Conservation (phyloP, 73 alveolate genomes). For the Stentor roeselii region DNA sequence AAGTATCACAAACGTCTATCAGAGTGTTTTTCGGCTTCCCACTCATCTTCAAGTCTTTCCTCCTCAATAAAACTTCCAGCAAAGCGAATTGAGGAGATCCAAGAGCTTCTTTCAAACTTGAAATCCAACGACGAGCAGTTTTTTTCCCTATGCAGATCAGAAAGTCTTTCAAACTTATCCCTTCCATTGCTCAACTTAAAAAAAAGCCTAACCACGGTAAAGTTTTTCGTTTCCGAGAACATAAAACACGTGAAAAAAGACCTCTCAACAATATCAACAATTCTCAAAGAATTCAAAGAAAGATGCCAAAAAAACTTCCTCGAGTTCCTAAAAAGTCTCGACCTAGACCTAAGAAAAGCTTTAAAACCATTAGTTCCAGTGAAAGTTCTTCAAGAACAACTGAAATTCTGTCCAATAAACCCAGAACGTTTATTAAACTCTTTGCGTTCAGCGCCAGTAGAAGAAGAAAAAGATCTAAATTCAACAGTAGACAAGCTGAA, state of each 20-base stretch:
- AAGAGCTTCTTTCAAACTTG: too few species aligned
- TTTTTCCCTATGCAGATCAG: too few species aligned
- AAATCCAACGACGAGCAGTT: too few species aligned
- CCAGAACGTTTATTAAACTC: background rate
- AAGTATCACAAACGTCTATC: too few species aligned
- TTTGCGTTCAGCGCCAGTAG: background rate
- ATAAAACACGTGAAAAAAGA: background rate
- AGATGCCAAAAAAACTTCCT: background rate
- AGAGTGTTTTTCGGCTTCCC: too few species aligned
- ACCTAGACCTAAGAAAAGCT: background rate
- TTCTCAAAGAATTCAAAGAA: background rate
- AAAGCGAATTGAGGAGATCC: too few species aligned
- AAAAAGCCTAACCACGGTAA: background rate
- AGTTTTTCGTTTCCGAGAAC: background rate
- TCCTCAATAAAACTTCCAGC: too few species aligned
- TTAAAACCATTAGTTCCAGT: background rate
- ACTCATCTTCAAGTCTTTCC: too few species aligned
- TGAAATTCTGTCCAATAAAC: background rate
- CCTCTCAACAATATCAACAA: background rate
- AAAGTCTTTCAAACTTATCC: too few species aligned
- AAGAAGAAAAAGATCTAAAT: background rate
- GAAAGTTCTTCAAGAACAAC: background rate
- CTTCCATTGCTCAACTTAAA: background rate
- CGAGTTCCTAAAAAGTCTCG: background rate
- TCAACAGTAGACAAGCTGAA: conserved; percentile 2